Base-by-base conservation (phyloP, 208 protist genomes). In the Vickermania ingenoplastis region DNA sequence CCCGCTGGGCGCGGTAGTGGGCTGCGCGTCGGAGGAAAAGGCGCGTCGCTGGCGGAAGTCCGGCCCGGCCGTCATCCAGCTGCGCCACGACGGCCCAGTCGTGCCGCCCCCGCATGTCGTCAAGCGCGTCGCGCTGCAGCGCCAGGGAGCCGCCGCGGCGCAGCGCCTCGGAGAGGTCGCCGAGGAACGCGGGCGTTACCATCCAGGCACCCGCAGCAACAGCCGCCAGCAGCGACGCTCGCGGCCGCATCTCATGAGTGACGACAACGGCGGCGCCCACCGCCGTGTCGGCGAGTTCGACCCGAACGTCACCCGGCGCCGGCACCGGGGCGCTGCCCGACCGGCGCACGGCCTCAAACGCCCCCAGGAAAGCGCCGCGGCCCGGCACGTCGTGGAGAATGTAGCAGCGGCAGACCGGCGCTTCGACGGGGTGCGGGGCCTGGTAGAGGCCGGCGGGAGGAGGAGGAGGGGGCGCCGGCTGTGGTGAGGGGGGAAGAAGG, bases 201-300 rank as follows among this genome's bases (percentile, higher is more conserved):
- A 88, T 65, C 75, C 73, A 88, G 52, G 77, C 56, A 17, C 85
- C 85, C 0, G 57, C 66, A 3, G 71, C 81, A 0, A 89, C 66
- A n/a, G 81, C 81, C 0, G 77, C 65, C 31, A 92, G 75, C 25
- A 92, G 72, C 41, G 73, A 87, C 61, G 88, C 81, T 1, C 85
- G 79, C 24, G 76, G 68, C 24, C 49, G 79, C 3, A 89, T 29
- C 30, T 86, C 67, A 58, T 92, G 79, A 4, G 85, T 76, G 2
- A 89, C 81, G 14, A 89, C 57, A 13, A 87, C 65, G 62, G 85
- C 75, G 0, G 81, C 81, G 51, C 64, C 77, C 17, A 61, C 53
- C 0, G 23, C 11, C 0, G 79, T 71, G 36, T 79, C 74, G 49
- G 24, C 21, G 3, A 76, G 23, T 3, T 61, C 57, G 0, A 24